These are phyloP conservation scores for Arctium lappa DNA, from an alignment of 129 eudicot species.

Conservation along the genomic window DNA sequence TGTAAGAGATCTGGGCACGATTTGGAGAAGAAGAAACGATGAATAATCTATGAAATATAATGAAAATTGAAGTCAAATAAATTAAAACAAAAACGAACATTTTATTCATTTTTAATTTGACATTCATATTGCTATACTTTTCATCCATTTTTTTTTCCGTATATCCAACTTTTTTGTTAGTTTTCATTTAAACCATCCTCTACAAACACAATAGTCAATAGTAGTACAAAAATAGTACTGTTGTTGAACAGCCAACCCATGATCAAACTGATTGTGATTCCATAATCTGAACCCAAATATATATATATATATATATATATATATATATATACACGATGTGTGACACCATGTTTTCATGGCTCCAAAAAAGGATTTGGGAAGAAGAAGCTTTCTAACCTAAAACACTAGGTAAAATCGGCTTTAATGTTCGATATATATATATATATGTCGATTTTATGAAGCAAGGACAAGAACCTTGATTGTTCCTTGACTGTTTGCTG, in stretches of 20 bases:
- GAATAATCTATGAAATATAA: no score
- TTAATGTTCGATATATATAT: background rate
- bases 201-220: background rate
- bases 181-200: background rate
- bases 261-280: background rate
- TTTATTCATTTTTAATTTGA: no score
- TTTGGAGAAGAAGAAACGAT: no score
- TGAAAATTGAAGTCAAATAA: no score
- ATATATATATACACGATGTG: background rate
- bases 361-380: background rate
- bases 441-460: slow-evolving; percentile 30
- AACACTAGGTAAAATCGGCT: background rate
- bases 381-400: background rate
- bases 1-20: no score
- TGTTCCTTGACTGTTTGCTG: slow-evolving; percentile 79
- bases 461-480: slow-evolving; percentile 70
- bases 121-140: no score
- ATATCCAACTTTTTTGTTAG: no score
- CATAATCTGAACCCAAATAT: background rate
- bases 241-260: background rate
- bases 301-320: background rate
- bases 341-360: background rate
- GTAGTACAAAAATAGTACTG: background rate
- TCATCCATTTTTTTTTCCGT: no score
- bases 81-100: no score